A percentile compares a stretch with the other conserved stretches of the same genome.
phyloP scores from a whole-genome alignment of 768 basidiomycete genomes.

The Trametes cubensis region DNA sequence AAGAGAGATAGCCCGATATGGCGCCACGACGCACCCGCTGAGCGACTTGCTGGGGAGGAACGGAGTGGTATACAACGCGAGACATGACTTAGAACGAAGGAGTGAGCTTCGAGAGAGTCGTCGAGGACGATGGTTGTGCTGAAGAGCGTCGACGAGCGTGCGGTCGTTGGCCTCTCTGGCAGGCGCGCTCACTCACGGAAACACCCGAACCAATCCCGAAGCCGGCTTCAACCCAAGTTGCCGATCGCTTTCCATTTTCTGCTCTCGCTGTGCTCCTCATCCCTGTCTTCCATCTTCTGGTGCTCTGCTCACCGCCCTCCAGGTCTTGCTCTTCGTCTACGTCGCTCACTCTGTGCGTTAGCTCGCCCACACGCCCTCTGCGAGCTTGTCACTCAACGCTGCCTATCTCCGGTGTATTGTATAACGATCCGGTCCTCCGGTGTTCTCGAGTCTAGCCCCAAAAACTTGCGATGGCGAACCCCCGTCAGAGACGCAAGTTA shows the following conservation, averaged over 20 bases:
- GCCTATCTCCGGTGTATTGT: background rate
- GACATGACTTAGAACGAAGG: slow-evolving; percentile 34
- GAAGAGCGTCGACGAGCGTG: background rate
- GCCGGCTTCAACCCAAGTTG: slow-evolving; percentile 21
- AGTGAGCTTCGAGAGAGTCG: slow-evolving; percentile 1
- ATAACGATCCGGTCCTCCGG: slow-evolving; percentile 15
- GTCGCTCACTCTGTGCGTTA: background rate
- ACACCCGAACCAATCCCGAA: slow-evolving; percentile 18
- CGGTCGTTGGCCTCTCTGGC: slow-evolving; percentile 13
- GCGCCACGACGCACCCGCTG: slow-evolving; percentile 24
- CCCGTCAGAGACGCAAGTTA: slow-evolving; percentile 86
- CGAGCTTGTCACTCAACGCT: slow-evolving; percentile 9
- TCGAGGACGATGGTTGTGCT: slow-evolving; percentile 17
- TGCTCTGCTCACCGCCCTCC: background rate
- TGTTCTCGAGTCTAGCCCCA: slow-evolving; percentile 8
- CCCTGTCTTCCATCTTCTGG: background rate
- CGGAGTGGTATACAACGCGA: slow-evolving; percentile 38
- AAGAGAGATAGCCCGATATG: background rate
- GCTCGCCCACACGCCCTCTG: background rate
- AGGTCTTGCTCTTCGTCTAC: too few species aligned
- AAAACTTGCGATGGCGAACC: slow-evolving; percentile 75
- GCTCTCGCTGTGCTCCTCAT: background rate
- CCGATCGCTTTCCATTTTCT: slow-evolving; percentile 17
- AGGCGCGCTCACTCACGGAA: slow-evolving; percentile 16
- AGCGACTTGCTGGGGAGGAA: slow-evolving; percentile 28